Percentiles rank a stretch among this genome's conserved stretches.
Evolutionary conservation across 106 monocot genomes (phyloP).

Genomic region (Dioscorea alata): DNA sequence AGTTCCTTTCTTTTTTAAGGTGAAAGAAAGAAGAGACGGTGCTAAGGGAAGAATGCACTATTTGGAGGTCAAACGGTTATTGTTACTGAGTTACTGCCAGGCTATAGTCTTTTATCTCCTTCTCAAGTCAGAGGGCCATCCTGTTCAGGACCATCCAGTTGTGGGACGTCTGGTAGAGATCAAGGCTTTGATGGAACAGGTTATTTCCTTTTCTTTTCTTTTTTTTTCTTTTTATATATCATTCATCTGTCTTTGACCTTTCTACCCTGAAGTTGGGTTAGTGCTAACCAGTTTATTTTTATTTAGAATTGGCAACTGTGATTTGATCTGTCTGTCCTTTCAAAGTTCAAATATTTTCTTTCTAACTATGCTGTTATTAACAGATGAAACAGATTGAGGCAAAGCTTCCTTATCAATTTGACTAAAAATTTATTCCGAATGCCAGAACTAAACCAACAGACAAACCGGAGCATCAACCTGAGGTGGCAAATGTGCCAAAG

Average conservation of each 20-base stretch:
- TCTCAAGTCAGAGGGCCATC: constrained; percentile 77
- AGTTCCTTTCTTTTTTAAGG: constrained; percentile 25
- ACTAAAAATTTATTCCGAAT: constrained; percentile 12
- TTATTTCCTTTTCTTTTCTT: constrained; percentile 5
- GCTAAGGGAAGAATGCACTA: constrained; percentile 27
- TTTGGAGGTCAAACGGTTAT: constrained; percentile 43
- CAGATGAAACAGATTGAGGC: constrained; percentile 52
- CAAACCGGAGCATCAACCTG: constrained; percentile 2
- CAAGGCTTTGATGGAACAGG: constrained; percentile 78
- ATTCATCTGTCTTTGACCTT: background rate
- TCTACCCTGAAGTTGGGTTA: background rate
- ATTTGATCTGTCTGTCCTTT: background rate
- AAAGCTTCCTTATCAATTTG: constrained; percentile 21
- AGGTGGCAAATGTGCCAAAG: background rate
- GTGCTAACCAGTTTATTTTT: background rate
- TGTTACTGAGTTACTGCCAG: constrained; percentile 64
- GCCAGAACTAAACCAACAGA: background rate
- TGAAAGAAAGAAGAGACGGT: constrained; percentile 15
- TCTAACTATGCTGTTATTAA: constrained; percentile 5
- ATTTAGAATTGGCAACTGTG: no score
- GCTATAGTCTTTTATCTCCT: constrained; percentile 81
- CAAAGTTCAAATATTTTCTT: background rate
- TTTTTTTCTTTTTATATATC: background rate
- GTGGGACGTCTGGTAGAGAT: constrained; percentile 76
- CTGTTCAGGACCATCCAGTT: constrained; percentile 86